Percentiles rank a stretch among this genome's conserved stretches.
Conservation (phyloP, 1,284 basidiomycete species). For the Pseudomicrostroma phylloplanum region DNA sequence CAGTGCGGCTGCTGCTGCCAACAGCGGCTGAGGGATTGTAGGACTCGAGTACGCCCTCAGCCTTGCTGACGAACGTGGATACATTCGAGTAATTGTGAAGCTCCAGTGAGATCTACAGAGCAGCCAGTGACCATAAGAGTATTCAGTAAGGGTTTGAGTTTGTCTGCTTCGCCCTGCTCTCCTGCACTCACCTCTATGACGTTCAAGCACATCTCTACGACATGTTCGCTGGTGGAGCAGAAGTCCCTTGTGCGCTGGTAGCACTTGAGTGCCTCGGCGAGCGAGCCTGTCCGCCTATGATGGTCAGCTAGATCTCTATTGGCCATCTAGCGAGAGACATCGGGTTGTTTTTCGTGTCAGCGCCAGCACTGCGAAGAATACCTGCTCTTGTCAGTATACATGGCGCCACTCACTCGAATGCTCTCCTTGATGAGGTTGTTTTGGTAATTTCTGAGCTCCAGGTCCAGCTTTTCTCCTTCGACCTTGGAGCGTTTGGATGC, state of each 20-base stretch:
- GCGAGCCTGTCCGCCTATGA: conserved; percentile 66
- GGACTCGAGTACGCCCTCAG: conserved; percentile 74
- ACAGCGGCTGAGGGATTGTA: conserved; percentile 43
- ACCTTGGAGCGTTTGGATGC: conserved; percentile 60
- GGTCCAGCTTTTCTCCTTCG: conserved; percentile 69
- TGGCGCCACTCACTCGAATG: conserved; percentile 58
- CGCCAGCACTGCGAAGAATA: no score
- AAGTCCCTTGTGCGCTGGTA: conserved; percentile 78
- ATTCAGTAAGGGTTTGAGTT: neutral
- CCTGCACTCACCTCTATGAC: conserved; percentile 29
- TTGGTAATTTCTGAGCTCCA: conserved; percentile 79
- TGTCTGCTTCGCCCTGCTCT: neutral
- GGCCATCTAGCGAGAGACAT: conserved; percentile 60
- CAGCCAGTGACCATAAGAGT: neutral
- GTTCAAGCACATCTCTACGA: conserved; percentile 63
- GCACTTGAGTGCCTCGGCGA: conserved; percentile 64
- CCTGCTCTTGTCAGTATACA: no score
- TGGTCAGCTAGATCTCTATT: conserved; percentile 75
- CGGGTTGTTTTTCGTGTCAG: no score
- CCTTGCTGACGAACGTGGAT: conserved; percentile 80
- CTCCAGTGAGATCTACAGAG: conserved; percentile 65
- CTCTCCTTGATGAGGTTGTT: conserved; percentile 92
- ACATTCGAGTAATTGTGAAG: conserved; percentile 75
- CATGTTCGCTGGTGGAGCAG: conserved; percentile 73
- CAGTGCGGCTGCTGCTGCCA: conserved; percentile 13